Percentiles rank a stretch among this genome's conserved stretches.
Evolutionary conservation across 768 basidiomycete species (phyloP).

Genomic region (Psilocybe subaeruginosa): DNA sequence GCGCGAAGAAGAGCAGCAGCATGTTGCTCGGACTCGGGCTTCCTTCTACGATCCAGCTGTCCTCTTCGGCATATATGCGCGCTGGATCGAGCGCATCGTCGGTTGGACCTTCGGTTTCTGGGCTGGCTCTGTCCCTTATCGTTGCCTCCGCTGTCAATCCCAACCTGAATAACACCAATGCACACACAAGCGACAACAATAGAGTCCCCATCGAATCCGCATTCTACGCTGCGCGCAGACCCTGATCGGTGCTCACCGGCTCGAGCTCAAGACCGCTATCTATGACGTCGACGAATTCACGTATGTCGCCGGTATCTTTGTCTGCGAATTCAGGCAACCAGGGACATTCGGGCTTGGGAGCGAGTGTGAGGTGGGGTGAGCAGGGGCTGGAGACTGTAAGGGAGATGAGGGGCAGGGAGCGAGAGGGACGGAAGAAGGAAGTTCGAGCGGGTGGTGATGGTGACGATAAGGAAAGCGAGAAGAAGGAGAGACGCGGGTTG

Average conservation of each 20-base stretch:
- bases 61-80: conserved; percentile 28
- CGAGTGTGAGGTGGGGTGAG: conserved; percentile 29
- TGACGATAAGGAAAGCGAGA: too few relatives aligned
- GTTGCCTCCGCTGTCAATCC: neutral
- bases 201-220: too few relatives aligned
- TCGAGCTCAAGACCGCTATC: too few relatives aligned
- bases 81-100: conserved; percentile 42
- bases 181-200: too few relatives aligned
- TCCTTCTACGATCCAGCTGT: conserved; percentile 56
- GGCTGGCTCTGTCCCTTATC: neutral
- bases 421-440: too few relatives aligned
- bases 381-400: conserved; percentile 47
- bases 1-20: conserved; percentile 53
- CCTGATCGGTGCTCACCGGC: too few relatives aligned
- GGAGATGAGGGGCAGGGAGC: conserved; percentile 30
- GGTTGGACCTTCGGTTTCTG: conserved; percentile 8
- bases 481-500: too few relatives aligned
- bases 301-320: neutral
- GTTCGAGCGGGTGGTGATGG: too few relatives aligned
- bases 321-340: conserved; percentile 5
- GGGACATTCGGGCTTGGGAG: conserved; percentile 1
- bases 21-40: conserved; percentile 61
- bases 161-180: too few relatives aligned
- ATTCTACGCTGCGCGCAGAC: too few relatives aligned
- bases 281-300: conserved; percentile 15